phyloP scores from a whole-genome alignment of 2,329 filamentous ascomycete species.

The Xylaria sp. region DNA sequence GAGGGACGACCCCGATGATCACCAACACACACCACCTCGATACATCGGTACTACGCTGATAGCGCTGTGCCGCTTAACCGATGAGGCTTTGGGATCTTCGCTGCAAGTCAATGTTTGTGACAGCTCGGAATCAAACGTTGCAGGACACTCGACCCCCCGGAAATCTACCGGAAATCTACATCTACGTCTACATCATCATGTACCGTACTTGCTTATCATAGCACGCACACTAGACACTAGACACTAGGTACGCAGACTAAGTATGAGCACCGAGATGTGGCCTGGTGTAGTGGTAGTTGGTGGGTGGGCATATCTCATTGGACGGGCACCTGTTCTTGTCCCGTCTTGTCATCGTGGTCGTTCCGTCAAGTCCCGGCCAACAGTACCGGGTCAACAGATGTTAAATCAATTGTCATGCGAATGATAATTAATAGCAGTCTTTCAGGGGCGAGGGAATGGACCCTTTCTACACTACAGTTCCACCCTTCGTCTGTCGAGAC shows the following conservation, averaged over 20 bases:
- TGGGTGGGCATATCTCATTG: conserved; percentile 17
- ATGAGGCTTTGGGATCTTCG: conserved; percentile 35
- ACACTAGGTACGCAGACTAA: too few relatives aligned
- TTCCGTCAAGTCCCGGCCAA: conserved; percentile 26
- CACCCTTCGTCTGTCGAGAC: conserved; percentile 28
- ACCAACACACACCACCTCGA: conserved; percentile 11
- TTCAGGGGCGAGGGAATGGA: conserved; percentile 30
- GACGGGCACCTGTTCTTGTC: conserved; percentile 24
- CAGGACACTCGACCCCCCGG: conserved; percentile 22
- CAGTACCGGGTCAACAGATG: conserved; percentile 16
- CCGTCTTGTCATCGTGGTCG: conserved; percentile 19
- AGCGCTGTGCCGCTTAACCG: conserved; percentile 32
- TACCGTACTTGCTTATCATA: conserved; percentile 18
- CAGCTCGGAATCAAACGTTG: conserved; percentile 36
- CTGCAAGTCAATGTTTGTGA: conserved; percentile 29
- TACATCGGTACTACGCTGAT: conserved; percentile 10
- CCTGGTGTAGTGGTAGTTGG: conserved; percentile 12
- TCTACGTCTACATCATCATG: background rate
- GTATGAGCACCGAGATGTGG: conserved; percentile 17
- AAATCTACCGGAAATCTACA: too few relatives aligned
- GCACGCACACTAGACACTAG: background rate
- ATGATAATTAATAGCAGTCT: conserved; percentile 15
- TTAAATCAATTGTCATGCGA: conserved; percentile 33
- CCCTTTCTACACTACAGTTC: conserved; percentile 30
- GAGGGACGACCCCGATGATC: conserved; percentile 21